Conservation (phyloP, 805 yeast species). For the Saturnispora zaruensis region DNA sequence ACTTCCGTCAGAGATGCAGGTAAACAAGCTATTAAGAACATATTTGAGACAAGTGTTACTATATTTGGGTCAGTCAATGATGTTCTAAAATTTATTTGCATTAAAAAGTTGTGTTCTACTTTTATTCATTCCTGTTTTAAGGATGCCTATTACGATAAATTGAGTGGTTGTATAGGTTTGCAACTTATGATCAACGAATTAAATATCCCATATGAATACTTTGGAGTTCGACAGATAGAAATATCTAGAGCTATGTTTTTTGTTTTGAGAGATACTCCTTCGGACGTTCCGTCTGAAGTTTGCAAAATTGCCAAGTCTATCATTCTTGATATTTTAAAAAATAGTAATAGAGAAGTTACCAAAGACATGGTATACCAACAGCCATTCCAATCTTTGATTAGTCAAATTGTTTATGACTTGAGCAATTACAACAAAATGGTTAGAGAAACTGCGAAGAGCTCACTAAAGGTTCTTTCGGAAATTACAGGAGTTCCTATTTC, state of each 20-base stretch:
- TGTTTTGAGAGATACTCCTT: conserved; percentile 82
- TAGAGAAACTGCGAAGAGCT: conserved; percentile 69
- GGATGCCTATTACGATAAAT: conserved; percentile 74
- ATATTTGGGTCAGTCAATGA: conserved; percentile 62
- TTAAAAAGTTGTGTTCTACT: conserved; percentile 67
- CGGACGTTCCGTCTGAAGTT: conserved; percentile 78
- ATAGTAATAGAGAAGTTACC: conserved; percentile 55
- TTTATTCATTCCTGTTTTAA: conserved; percentile 90
- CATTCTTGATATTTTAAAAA: conserved; percentile 51
- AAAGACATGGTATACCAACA: conserved; percentile 58
- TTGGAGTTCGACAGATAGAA: conserved; percentile 72
- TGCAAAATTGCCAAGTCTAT: conserved; percentile 62
- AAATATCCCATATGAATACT: conserved; percentile 61
- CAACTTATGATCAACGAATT: conserved; percentile 62
- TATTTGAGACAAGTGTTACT: conserved; percentile 51
- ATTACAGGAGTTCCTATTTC: conserved; percentile 63
- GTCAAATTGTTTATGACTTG: conserved; percentile 86
- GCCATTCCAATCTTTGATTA: conserved; percentile 71
- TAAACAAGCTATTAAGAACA: conserved; percentile 49
- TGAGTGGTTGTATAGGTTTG: conserved; percentile 85
- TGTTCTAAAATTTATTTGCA: conserved; percentile 63
- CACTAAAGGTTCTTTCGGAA: conserved; percentile 59
- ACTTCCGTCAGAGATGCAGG: conserved; percentile 66
- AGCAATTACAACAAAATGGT: conserved; percentile 82
- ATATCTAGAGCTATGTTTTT: conserved; percentile 79